phyloP scores from a whole-genome alignment of 768 basidiomycete species.

The Pleurotus platypus region DNA sequence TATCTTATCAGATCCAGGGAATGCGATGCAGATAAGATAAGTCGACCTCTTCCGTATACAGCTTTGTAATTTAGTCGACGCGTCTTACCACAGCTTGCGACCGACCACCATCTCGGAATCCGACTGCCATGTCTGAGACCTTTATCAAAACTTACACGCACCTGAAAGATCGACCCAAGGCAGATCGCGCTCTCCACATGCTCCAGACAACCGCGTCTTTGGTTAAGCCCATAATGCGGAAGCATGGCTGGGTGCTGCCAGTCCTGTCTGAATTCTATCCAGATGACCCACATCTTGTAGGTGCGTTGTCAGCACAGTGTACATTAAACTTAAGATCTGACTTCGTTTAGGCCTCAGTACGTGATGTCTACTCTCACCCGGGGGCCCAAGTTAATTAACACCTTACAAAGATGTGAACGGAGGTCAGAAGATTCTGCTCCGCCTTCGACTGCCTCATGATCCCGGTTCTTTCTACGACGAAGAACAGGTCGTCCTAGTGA shows the following conservation, averaged over 20 bases:
- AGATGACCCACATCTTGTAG: constrained; percentile 64
- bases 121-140: constrained; percentile 42
- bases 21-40: not conserved
- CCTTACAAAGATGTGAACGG: constrained; percentile 59
- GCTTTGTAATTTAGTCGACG: too few species aligned
- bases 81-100: not conserved
- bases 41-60: not conserved
- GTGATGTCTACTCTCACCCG: constrained; percentile 14
- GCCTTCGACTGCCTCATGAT: constrained; percentile 69
- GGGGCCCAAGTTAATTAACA: not conserved
- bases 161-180: constrained; percentile 63
- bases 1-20: not conserved
- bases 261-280: constrained; percentile 89
- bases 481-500: constrained; percentile 73
- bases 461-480: constrained; percentile 72
- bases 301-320: constrained; percentile 34
- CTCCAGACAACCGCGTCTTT: constrained; percentile 70
- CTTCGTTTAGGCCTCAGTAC: constrained; percentile 30
- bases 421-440: constrained; percentile 79
- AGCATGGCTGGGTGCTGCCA: constrained; percentile 75
- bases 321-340: not conserved
- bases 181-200: constrained; percentile 63
- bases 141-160: constrained; percentile 69
- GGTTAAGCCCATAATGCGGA: constrained; percentile 93
- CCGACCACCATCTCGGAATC: not conserved